Evolutionary conservation across 1,284 basidiomycete species (phyloP).

Genomic region (Trametes pubescens): DNA sequence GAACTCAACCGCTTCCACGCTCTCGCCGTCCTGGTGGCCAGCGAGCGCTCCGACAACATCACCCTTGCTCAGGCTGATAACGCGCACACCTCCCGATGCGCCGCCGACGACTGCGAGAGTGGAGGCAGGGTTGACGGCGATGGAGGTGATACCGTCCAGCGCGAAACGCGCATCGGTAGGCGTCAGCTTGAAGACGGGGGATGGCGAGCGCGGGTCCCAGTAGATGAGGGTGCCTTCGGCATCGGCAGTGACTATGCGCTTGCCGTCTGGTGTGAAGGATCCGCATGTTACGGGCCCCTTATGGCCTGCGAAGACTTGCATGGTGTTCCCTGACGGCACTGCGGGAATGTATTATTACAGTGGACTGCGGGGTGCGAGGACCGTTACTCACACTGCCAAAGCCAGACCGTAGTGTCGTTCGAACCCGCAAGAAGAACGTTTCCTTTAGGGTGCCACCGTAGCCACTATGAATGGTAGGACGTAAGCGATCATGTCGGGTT

Average conservation of each 20-base stretch:
- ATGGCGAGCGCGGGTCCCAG: conserved; percentile 89
- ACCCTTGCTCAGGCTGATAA: conserved; percentile 88
- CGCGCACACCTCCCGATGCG: conserved; percentile 81
- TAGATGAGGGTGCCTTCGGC: conserved; percentile 86
- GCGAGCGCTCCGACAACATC: conserved; percentile 83
- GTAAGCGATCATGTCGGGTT: background rate
- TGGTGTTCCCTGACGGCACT: conserved; percentile 94
- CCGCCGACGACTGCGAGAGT: conserved; percentile 92
- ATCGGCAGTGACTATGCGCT: conserved; percentile 89
- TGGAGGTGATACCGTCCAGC: conserved; percentile 84
- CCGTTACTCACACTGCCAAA: conserved; percentile 86
- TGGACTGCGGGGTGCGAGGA: background rate
- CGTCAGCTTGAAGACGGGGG: conserved; percentile 84
- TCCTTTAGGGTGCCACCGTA: conserved; percentile 97
- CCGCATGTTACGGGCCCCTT: conserved; percentile 87
- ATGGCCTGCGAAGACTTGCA: conserved; percentile 97
- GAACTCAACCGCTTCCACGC: conserved; percentile 90
- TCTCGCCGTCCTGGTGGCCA: conserved; percentile 90
- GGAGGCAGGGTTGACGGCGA: conserved; percentile 86
- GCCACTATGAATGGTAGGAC: conserved; percentile 66
- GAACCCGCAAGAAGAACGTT: conserved; percentile 90
- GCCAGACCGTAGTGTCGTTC: conserved; percentile 96
- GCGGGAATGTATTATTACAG: conserved; percentile 27
- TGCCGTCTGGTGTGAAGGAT: conserved; percentile 93
- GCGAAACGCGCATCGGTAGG: conserved; percentile 79